These are phyloP conservation scores for Solanum acaule DNA, from an alignment of 257 asterid genomes.

Conservation along the genomic window DNA sequence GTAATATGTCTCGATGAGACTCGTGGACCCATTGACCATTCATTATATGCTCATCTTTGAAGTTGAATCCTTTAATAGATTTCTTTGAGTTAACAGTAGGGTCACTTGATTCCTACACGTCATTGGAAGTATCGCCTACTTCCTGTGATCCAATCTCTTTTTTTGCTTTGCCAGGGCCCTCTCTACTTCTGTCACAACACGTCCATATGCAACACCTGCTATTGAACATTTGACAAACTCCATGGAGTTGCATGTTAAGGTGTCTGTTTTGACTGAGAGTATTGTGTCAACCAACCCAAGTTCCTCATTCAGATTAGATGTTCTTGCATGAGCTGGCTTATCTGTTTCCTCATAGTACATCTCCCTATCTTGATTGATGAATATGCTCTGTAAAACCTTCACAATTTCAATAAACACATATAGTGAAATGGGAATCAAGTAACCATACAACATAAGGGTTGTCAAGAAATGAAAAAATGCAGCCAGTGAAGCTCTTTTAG, in stretches of 20 bases:
- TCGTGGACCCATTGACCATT: conserved; percentile 74
- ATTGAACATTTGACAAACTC: conserved; percentile 88
- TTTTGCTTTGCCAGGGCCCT: no score
- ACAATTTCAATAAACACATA: conserved; percentile 92
- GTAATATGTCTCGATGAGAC: conserved; percentile 44
- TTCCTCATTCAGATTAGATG: conserved; percentile 90
- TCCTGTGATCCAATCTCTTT: not conserved
- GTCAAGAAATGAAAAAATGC: conserved; percentile 82
- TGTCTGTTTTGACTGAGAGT: conserved; percentile 87
- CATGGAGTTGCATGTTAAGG: conserved; percentile 90
- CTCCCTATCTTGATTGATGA: conserved; percentile 66
- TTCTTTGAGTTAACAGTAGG: conserved; percentile 10
- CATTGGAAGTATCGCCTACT: conserved; percentile 13
- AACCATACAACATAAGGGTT: conserved; percentile 82
- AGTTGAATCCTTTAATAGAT: conserved; percentile 73
- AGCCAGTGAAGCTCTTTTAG: conserved; percentile 37
- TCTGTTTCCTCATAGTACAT: conserved; percentile 78
- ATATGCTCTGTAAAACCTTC: conserved; percentile 72
- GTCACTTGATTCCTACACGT: conserved; percentile 9
- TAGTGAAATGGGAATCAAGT: conserved; percentile 77
- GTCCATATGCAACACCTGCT: conserved; percentile 74
- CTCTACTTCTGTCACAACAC: conserved; percentile 41
- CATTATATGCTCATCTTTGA: conserved; percentile 76
- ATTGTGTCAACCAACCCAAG: conserved; percentile 81
- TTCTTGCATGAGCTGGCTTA: conserved; percentile 83